Base-by-base conservation (phyloP, 2,329 filamentous ascomycete species). In the Exophiala aquamarina region DNA sequence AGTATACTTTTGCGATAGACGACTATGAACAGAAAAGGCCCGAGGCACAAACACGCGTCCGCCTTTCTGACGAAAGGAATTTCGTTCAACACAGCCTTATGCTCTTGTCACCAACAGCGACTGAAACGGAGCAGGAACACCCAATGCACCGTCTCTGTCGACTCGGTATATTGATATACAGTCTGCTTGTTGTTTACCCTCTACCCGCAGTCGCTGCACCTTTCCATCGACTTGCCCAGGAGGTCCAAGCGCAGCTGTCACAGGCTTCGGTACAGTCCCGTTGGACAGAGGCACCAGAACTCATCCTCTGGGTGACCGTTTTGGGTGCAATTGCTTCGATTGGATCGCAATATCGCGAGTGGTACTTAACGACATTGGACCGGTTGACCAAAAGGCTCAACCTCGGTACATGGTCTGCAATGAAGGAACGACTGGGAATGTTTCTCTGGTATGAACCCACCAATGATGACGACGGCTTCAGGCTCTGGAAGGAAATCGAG, bases 271-370 rank as follows among this genome's bases (percentile, higher is more conserved):
- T 61, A 2, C 49, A 54, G 1, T 33, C 36, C 1, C 40, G 60
- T 6, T 70, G 65, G 66, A 49, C 55, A 1, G 54, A 58, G 5
- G 54, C 57, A 2, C 44, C 58, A 6, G 59, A 57, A 18, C 46
- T 62, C 26, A 54, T 70, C 2, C 46, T 70, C 11, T 71, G 69
- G 69, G 55, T 64, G 3, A 51, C 69, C 5, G 58, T 59, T 1
- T 57, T 71, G 7, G 68, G 67, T 3, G 67, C 65, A 3, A 69
- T 72, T 17, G 66, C 68, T 2, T 63, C 68, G 1, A 57, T 61
- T 11, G 56, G 60, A n/a, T 55, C 56, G 0, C 52, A 57, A 0
- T 58, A 66, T 21, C 63, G 66, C 4, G 33, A 49, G 2, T 71
- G 66, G 63, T 71, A 66, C 40, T 59, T 62, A 6, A 49, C 52